Evolutionary conservation across 768 basidiomycete genomes (phyloP).

Genomic region (Asterophora lycoperdoides): DNA sequence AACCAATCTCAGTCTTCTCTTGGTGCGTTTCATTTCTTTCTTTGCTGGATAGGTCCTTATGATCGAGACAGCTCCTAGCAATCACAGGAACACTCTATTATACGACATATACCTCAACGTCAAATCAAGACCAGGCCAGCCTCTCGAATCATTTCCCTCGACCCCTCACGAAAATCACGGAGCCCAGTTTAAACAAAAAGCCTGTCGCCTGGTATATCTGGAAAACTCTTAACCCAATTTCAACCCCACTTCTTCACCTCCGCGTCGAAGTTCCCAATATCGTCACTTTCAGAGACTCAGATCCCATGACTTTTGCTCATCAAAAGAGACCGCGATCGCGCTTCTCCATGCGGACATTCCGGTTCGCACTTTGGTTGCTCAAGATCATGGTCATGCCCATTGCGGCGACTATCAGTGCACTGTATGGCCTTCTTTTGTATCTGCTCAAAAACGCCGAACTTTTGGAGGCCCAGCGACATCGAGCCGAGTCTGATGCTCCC

Average conservation of each 20-base stretch:
- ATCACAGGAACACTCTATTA: conserved; percentile 74
- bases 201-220: conserved; percentile 68
- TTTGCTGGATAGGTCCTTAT: conserved; percentile 6
- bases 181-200: conserved; percentile 13
- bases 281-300: conserved; percentile 53
- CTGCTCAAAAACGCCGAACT: conserved; percentile 89
- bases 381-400: conserved; percentile 88
- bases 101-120: conserved; percentile 53
- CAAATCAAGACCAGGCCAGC: conserved; percentile 24
- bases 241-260: conserved; percentile 64
- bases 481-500: conserved; percentile 40
- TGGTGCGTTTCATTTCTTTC: conserved; percentile 42
- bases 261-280: conserved; percentile 78
- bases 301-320: conserved; percentile 16
- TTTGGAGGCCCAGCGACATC: conserved; percentile 77
- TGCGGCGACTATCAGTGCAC: conserved; percentile 61
- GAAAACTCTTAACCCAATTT: conserved; percentile 70
- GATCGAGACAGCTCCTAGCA: conserved; percentile 56
- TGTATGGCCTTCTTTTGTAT: conserved; percentile 79
- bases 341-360: conserved; percentile 45
- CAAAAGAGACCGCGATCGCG: conserved; percentile 33
- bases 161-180: conserved; percentile 24
- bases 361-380: conserved; percentile 65
- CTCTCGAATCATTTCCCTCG: conserved; percentile 32
- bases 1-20: conserved; percentile 76